Base-by-base conservation (phyloP, 441 rosid genomes). In the Rhodomyrtus psidioides region DNA sequence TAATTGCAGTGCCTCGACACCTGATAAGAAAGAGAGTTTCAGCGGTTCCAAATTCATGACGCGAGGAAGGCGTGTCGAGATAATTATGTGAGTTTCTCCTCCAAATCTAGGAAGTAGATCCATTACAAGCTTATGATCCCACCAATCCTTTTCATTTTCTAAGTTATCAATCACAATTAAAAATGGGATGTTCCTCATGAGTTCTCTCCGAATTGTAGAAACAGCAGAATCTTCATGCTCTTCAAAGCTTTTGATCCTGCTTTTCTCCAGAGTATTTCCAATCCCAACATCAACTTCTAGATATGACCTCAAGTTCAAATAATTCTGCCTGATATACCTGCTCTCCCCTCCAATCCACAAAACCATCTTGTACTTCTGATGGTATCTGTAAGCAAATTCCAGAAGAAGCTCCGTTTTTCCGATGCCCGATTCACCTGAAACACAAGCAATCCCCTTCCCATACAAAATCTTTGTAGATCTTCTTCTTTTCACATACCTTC, bases 51-150 rank as follows among this genome's bases (percentile, higher is more conserved):
- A 91, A 88, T 97, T 97, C 98, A 97, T 92, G 87, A 94, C 94
- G 14, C 92, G 87, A 6, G 97, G 92, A 84, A 94, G 95, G 74
- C 90, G 88, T 0, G 99, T 96, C 70, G 99, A 93, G 89, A 96
- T 94, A 82, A 97, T 87, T 76, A 97, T 91, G 89, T 97, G 99
- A 54, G 99, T 96, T 88, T 93, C 98, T 53, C 99, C 97, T 9
- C 99, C 98, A 84, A 96, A 96, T 85, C 98, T 93, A 82, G 99
- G 99, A 89, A 97, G 96, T 86, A 97, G 98, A 90, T 97, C 99
- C 98, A 96, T 96, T 83, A 96, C 91, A 9, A 93, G 95, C 89
- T 94, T 95, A 44, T 88, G 90, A 85, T 97, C 99, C 99, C 99
- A 97, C 99, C 99, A 96, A 86, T 97, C 99, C 81, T 95, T 97